phyloP scores from a whole-genome alignment of 2,329 filamentous ascomycete species.

The Chaetomiaceae sp. region DNA sequence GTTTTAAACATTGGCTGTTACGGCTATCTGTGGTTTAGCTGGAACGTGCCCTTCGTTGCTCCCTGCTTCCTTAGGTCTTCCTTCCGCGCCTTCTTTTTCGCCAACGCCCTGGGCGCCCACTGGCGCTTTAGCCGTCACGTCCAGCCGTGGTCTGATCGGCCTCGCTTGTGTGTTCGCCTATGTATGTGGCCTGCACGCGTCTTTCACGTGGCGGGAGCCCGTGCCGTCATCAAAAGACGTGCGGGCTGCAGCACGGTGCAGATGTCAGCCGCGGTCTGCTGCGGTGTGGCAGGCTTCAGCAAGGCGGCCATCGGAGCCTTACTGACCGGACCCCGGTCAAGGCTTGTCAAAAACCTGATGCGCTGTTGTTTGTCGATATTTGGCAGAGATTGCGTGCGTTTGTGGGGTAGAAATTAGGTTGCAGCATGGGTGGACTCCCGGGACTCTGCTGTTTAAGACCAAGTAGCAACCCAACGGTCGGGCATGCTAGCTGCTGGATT shows the following conservation, averaged over 20 bases:
- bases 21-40: constrained; percentile 3
- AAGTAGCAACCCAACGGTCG: constrained; percentile 20
- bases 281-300: constrained; percentile 5
- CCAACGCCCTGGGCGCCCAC: not conserved
- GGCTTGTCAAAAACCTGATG: constrained; percentile 15
- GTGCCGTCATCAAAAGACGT: not conserved
- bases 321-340: constrained; percentile 13
- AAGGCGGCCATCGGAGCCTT: constrained; percentile 13
- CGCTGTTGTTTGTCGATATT: constrained; percentile 18
- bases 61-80: not conserved
- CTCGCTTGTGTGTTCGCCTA: constrained; percentile 14
- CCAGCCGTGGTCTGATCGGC: not conserved
- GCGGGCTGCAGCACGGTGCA: not conserved
- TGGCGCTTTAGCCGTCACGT: not conserved
- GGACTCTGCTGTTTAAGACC: constrained; percentile 5
- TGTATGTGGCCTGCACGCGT: constrained; percentile 4
- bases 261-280: not conserved
- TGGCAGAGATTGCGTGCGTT: constrained; percentile 28
- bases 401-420: constrained; percentile 27
- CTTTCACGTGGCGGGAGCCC: constrained; percentile 18
- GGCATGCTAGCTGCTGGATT: constrained; percentile 15
- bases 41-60: constrained; percentile 5
- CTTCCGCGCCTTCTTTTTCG: not conserved
- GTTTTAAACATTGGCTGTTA: constrained; percentile 1
- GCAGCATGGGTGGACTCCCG: constrained; percentile 13